These are phyloP conservation scores for Paxillus rubicundulus DNA, from an alignment of 768 basidiomycete species.

Conservation along the genomic window DNA sequence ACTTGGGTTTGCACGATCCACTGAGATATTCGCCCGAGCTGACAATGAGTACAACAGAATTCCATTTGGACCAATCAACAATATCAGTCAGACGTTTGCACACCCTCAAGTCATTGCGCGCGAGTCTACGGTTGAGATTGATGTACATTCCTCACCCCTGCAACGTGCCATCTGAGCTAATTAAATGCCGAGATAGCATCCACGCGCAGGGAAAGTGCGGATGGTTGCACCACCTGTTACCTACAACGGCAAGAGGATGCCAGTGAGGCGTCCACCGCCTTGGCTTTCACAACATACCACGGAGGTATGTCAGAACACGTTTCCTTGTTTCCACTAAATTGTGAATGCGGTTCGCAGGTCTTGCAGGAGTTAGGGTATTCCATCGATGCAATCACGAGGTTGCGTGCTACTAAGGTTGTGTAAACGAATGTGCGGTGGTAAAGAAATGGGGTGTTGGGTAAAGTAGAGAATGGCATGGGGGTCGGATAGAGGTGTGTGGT, in stretches of 20 bases:
- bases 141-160: slow-evolving; percentile 51
- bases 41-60: slow-evolving; percentile 44
- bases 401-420: slow-evolving; percentile 44
- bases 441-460: slow-evolving; percentile 19
- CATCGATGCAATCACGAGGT: slow-evolving; percentile 37
- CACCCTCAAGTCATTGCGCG: slow-evolving; percentile 86
- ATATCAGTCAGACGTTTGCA: slow-evolving; percentile 83
- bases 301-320: slow-evolving; percentile 47
- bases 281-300: slow-evolving; percentile 82
- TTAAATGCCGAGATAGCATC: slow-evolving; percentile 47
- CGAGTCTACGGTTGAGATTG: slow-evolving; percentile 69
- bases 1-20: slow-evolving; percentile 56
- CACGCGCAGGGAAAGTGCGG: slow-evolving; percentile 72
- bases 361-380: slow-evolving; percentile 44
- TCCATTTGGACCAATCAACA: slow-evolving; percentile 90
- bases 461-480: slow-evolving; percentile 1
- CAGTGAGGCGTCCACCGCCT: slow-evolving; percentile 74
- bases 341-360: slow-evolving; percentile 29
- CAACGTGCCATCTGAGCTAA: slow-evolving; percentile 19
- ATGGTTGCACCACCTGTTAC: slow-evolving; percentile 78
- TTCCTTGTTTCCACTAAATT: neutral
- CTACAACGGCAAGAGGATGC: slow-evolving; percentile 80
- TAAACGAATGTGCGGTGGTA: slow-evolving; percentile 23
- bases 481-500: slow-evolving; percentile 3
- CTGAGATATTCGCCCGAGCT: slow-evolving; percentile 7